Conservation (phyloP, 148 eudicot genomes). For the Rhododendron williamsianum region DNA sequence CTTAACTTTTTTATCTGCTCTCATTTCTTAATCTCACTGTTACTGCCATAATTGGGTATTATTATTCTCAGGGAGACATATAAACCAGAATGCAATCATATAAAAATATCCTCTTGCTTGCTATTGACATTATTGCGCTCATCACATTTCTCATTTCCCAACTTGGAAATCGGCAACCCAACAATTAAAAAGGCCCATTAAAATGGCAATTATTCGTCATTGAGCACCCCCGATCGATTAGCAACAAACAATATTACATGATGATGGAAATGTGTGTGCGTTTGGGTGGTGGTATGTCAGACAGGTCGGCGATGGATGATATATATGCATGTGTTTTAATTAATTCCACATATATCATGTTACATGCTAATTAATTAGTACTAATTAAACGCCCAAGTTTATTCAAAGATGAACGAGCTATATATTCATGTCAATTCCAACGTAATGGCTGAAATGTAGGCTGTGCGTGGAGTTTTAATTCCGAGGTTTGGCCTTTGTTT, state of each 20-base stretch:
- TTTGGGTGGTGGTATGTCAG: neutral
- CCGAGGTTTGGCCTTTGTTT: too few relatives aligned
- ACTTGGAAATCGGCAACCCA: neutral
- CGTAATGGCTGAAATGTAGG: too few relatives aligned
- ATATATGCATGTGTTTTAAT: too few relatives aligned
- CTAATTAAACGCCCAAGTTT: too few relatives aligned
- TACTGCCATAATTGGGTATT: conserved; percentile 19
- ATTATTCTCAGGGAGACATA: conserved; percentile 4
- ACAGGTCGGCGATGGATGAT: too few relatives aligned
- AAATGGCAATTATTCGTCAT: conserved; percentile 2
- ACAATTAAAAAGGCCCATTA: neutral
- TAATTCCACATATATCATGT: neutral
- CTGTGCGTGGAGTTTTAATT: too few relatives aligned
- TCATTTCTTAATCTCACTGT: conserved; percentile 23
- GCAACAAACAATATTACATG: neutral
- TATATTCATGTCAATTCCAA: too few relatives aligned
- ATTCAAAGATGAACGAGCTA: too few relatives aligned
- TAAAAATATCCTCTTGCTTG: neutral
- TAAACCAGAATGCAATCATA: conserved; percentile 24
- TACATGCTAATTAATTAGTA: too few relatives aligned
- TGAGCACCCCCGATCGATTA: neutral
- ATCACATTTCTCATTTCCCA: conserved; percentile 4
- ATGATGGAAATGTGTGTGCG: neutral
- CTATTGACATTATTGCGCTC: neutral
- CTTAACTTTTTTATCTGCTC: conserved; percentile 11